Percentiles rank a stretch among this genome's conserved stretches.
These are phyloP conservation scores for Ganoderma boninense DNA, from an alignment of 1,284 basidiomycete species.

Conservation along the genomic window DNA sequence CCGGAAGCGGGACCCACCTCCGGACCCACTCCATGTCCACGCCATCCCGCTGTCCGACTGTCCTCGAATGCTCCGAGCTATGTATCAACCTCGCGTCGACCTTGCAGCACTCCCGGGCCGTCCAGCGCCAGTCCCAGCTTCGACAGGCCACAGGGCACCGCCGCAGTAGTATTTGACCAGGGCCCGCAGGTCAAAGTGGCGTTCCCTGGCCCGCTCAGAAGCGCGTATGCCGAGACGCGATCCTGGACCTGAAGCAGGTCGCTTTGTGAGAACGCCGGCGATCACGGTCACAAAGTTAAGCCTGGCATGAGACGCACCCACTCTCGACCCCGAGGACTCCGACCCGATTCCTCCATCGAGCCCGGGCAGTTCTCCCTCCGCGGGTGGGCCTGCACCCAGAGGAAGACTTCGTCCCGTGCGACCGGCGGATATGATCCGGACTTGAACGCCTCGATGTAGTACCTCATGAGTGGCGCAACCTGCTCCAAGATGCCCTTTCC, in stretches of 20 bases:
- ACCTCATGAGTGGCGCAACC: slow-evolving; percentile 45
- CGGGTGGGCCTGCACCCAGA: slow-evolving; percentile 64
- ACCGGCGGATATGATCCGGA: slow-evolving; percentile 68
- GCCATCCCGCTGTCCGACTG: neutral
- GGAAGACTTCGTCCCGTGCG: slow-evolving; percentile 63
- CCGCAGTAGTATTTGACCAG: slow-evolving; percentile 42
- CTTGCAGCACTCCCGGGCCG: slow-evolving; percentile 36
- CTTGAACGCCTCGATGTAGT: slow-evolving; percentile 72
- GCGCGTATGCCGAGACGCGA: slow-evolving; percentile 52
- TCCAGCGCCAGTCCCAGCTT: slow-evolving; percentile 54
- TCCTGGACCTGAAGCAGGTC: slow-evolving; percentile 38
- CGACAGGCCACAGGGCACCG: slow-evolving; percentile 53
- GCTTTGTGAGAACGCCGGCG: neutral
- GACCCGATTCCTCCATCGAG: slow-evolving; percentile 33
- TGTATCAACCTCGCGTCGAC: neutral
- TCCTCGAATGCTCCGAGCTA: neutral
- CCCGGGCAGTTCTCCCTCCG: slow-evolving; percentile 44
- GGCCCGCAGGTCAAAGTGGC: slow-evolving; percentile 55
- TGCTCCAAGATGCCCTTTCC: neutral
- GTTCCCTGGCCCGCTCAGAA: slow-evolving; percentile 51
- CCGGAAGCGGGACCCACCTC: neutral
- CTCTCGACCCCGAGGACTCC: slow-evolving; percentile 43
- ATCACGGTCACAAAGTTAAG: neutral
- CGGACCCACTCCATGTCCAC: neutral
- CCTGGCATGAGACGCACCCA: slow-evolving; percentile 38